Percentiles rank a stretch among this genome's conserved stretches.
Evolutionary conservation across 345 rosid species (phyloP).

Genomic region (Tarenaya hassleriana): DNA sequence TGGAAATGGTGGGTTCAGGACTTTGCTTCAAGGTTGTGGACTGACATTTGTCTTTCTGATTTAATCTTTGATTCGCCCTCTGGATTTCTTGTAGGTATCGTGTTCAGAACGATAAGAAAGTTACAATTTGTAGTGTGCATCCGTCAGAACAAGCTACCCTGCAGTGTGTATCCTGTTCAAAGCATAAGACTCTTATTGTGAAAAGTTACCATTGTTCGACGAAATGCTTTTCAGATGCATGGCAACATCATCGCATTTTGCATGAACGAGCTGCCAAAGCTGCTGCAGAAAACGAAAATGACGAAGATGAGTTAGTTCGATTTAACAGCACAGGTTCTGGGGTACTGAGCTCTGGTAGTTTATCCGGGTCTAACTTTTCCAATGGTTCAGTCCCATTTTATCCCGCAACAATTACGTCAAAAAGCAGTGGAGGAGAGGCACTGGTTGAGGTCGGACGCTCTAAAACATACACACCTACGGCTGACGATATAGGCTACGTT

Average conservation of each 20-base stretch:
- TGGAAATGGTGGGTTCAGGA: background rate
- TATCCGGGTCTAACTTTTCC: too few species aligned
- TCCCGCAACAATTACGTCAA: constrained; percentile 47
- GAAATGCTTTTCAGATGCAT: constrained; percentile 89
- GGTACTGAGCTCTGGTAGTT: constrained; percentile 29
- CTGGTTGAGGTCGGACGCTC: constrained; percentile 63
- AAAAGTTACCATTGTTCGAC: constrained; percentile 95
- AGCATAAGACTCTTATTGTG: constrained; percentile 66
- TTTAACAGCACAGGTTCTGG: constrained; percentile 67
- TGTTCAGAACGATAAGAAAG: constrained; percentile 90
- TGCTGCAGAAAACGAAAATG: constrained; percentile 71
- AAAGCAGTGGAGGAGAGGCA: constrained; percentile 50
- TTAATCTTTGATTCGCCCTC: background rate
- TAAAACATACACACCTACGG: constrained; percentile 60
- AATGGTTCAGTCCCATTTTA: constrained; percentile 47
- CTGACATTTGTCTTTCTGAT: background rate
- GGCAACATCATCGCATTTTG: constrained; percentile 94
- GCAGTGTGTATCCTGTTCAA: constrained; percentile 88
- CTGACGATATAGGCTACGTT: constrained; percentile 60
- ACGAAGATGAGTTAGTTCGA: constrained; percentile 82
- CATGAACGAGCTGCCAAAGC: constrained; percentile 93
- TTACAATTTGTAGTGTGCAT: constrained; percentile 82
- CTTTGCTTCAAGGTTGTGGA: background rate
- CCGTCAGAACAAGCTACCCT: constrained; percentile 91
- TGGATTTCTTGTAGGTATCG: constrained; percentile 58